These are phyloP conservation scores for Miscanthus sacchariflorus DNA, from an alignment of 202 grass and related monocot genomes.

Conservation along the genomic window DNA sequence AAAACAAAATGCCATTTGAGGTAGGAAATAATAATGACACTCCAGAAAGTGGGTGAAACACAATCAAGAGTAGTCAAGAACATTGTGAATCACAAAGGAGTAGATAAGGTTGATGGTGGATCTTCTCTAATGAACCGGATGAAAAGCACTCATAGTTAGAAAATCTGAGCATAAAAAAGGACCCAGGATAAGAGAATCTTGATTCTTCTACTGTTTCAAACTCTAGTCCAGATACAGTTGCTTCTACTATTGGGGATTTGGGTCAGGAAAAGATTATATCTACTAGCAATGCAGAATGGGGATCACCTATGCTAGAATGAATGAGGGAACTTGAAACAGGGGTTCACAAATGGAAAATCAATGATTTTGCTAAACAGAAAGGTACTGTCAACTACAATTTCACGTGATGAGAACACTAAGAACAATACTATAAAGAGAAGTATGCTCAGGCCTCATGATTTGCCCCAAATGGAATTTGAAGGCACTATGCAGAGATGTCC, in stretches of 20 bases:
- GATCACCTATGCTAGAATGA: constrained; percentile 26
- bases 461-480: constrained; percentile 34
- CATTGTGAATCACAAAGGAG: constrained; percentile 56
- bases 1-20: constrained; percentile 31
- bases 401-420: constrained; percentile 12
- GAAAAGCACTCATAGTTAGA: constrained; percentile 61
- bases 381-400: neutral
- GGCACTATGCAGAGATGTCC: constrained; percentile 28
- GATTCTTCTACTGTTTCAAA: constrained; percentile 48
- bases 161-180: constrained; percentile 48
- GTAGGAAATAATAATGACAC: constrained; percentile 34
- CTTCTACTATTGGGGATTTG: constrained; percentile 15
- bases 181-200: constrained; percentile 42
- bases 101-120: constrained; percentile 53
- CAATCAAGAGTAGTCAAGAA: constrained; percentile 41
- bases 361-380: constrained; percentile 43
- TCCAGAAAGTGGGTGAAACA: constrained; percentile 43
- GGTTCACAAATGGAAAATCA: constrained; percentile 41
- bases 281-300: constrained; percentile 25
- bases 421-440: constrained; percentile 18
- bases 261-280: constrained; percentile 23
- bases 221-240: constrained; percentile 31
- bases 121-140: constrained; percentile 65
- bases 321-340: constrained; percentile 28
- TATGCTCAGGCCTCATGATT: neutral